Evolutionary conservation across 2,329 filamentous ascomycete species (phyloP), one percentile per base, ranked within the genome.

Genomic region (Pseudogymnoascus sp.): DNA sequence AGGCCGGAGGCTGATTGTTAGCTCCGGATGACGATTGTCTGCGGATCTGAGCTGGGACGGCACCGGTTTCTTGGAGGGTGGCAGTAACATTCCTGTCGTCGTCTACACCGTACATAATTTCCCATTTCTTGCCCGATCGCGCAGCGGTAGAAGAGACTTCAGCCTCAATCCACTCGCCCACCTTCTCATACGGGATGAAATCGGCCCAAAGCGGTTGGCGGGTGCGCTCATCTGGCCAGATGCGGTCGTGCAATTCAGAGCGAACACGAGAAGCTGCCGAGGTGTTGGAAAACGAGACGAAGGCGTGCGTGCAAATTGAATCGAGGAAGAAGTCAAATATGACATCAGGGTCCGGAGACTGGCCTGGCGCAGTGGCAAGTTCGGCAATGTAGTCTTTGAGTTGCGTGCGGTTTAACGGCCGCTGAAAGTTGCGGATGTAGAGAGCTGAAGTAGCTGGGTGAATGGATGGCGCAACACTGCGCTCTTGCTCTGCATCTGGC

Each of bases 391-490:
- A 85, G 1, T 81, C 79, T 67, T 83, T 84, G 1, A 97, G 81
- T 16, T 79, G 78, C 25, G 78, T 76, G 0, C 85, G 81, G 62
- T 90, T 88, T 20, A 97, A 78, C 8, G 94, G 92, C 54, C 93
- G 87, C 84, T 95, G 92, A 60, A 97, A 84, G 69, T 96, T 88
- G 72, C 87, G 87, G 67, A 97, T 94, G 75, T 97, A 97, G 54
- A 97, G 77, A 14, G 90, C 87, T 32, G 84, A 75, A 2, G 91
- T 93, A 4, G 88, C 85, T 20, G 84, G 81, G 72, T 94, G 89
- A 35, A 86, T 74, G 0, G 89, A 81, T 6, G 87, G 85, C 25
- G 75, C 70, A 14, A 81, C 74, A 18, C 61, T 61, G 43, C 67
- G 65, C 58, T 72, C 71, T 41, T 64, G 62, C 57, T 72, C 64